Base-by-base conservation (phyloP, 2,329 filamentous ascomycete species). In the Eurotiales sp. region DNA sequence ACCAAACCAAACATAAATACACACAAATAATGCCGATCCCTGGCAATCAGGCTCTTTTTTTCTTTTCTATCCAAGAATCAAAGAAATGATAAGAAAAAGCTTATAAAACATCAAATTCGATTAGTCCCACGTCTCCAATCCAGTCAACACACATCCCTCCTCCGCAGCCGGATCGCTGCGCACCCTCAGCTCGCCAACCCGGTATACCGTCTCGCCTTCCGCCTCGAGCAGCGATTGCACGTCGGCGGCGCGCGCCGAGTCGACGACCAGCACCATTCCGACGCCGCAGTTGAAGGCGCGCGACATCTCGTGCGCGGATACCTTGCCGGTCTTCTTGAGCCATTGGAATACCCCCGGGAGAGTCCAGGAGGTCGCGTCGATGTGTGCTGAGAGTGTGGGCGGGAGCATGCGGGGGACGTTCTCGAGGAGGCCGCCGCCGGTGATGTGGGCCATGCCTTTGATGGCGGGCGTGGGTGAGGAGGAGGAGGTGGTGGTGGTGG, bases 371-470 rank as follows among this genome's bases (percentile, higher is more conserved):
- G 77, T 74, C 42, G 87, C 87, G 62, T 96, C 87, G 50, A 99
- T 84, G 65, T 90, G 83, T 2, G 90, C 92, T 1, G 87, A 81
- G 5, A 99, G 81, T 41, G 84, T 76, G 29, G 79, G 70, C 1
- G 93, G 93, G 15, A 99, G 79, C 87, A 95, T 95, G 58, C 93
- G 85, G 25, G 93, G 93, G 22, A 99, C 86, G 69, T 99, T 99
- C 73, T 99, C 93, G 15, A 86, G 78, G 17, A 99, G 80, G 10
- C 93, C 93, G 55, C 93, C 93, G 46, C 93, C 93, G 0, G 93
- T 99, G 73, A 99, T 97, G 73, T 99, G 93, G 10, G 93, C 88
- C 69, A 97, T 87, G 48, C 93, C 93, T 75, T 96, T 95, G 69
- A 97, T 78, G 32, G 64, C 60, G n/a, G n/a, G n/a, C 40, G 71